A percentile compares a stretch with the other conserved stretches of the same genome.
phyloP scores from a whole-genome alignment of 2,329 filamentous ascomycete genomes.

The Epichloe hybrida region DNA sequence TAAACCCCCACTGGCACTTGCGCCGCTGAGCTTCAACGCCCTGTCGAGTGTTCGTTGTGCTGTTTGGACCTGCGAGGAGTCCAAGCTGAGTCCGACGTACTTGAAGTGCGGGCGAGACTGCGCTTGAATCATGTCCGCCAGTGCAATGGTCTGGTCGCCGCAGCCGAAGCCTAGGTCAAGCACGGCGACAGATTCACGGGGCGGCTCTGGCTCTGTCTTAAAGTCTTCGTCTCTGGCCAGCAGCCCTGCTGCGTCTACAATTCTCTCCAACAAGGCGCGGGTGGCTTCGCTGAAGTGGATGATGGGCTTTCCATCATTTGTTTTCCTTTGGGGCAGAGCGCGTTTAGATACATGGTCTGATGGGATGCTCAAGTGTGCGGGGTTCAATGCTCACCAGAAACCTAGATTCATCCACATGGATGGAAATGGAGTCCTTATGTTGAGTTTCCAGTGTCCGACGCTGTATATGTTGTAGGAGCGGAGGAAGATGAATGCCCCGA shows the following conservation, averaged over 20 bases:
- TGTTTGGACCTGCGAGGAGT: constrained; percentile 28
- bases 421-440: constrained; percentile 29
- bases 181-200: constrained; percentile 17
- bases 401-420: constrained; percentile 55
- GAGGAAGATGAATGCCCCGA: constrained; percentile 10
- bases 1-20: background rate
- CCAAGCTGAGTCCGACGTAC: constrained; percentile 41
- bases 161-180: constrained; percentile 46
- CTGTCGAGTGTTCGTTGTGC: constrained; percentile 19
- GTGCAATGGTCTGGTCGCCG: constrained; percentile 40
- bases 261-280: constrained; percentile 31
- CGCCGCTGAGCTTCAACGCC: constrained; percentile 10
- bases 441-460: constrained; percentile 42
- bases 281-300: constrained; percentile 32
- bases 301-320: constrained; percentile 15
- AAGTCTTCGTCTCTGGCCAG: constrained; percentile 8
- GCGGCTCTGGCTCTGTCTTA: background rate
- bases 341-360: background rate
- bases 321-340: constrained; percentile 14
- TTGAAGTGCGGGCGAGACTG: constrained; percentile 17
- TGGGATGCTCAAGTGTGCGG: background rate
- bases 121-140: constrained; percentile 19
- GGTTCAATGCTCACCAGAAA: constrained; percentile 35
- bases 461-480: constrained; percentile 27
- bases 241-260: constrained; percentile 31